Base-by-base conservation (phyloP, 202 grass and related monocot genomes). In the Brachypodium distachyon region DNA sequence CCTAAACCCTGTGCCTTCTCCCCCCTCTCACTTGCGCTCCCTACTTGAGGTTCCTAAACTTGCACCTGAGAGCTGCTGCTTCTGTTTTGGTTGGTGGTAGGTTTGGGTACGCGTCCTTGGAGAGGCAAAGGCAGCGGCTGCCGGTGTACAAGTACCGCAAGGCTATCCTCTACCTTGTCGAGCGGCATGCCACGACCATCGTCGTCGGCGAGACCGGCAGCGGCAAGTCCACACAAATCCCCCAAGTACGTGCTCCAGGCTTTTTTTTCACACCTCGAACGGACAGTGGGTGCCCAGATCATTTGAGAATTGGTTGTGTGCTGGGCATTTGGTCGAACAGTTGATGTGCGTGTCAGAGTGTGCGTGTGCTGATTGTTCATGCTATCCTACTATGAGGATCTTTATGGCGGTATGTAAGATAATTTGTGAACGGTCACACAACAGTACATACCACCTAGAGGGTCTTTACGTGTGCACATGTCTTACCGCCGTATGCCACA, bases 181-280 rank as follows among this genome's bases (percentile, higher is more conserved):
- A 98, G 85, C 76, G 86, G 51, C 91, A 92, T 54, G 84, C 79
- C 64, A 94, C 91, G 10, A 88, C 95, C 56, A 94, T 97, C 37
- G 70, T 97, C 72, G 91, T 97, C 50, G 91, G 94, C 9, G 95
- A 97, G 89, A 97, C 95, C 2, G 95, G 91, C n/a, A 94, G 95
- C 62, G 95, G 95, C 56, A 97, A 98, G 76, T 92, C 95, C 26
- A 92, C 95, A 3, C 95, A 98, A 81, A 98, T 98, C 47, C 95
- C 91, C 27, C 95, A 94, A 89, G 95, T 97, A 74, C 31, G 22
- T 74, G 2, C 23, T 44, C 8, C 3, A 38, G 9, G 25, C 10
- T 0, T 43, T 77, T 51, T 22, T 56, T 11, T 13, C 50, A 22
- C 12, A n/a, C 6, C 9, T 64, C 33, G 27, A 66, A 54, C 12